Percentiles rank a stretch among this genome's conserved stretches.
phyloP scores from a whole-genome alignment of 2,329 filamentous ascomycete genomes.

The Truncatella angustata region DNA sequence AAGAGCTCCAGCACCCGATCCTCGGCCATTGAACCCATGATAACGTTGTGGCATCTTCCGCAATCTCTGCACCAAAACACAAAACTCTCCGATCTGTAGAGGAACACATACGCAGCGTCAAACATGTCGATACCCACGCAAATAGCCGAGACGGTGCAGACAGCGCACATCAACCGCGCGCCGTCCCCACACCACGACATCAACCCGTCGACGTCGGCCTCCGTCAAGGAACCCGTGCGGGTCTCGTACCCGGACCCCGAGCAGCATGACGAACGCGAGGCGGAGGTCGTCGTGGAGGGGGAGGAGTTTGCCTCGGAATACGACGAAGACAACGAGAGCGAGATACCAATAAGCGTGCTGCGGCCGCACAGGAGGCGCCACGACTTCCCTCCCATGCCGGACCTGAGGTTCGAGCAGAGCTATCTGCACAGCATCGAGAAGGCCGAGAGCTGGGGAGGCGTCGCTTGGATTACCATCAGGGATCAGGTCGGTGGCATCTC shows the following conservation, averaged over 20 bases:
- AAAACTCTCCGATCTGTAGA: too few relatives aligned
- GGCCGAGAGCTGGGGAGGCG: constrained; percentile 75
- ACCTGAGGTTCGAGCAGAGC: constrained; percentile 96
- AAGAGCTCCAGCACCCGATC: too few relatives aligned
- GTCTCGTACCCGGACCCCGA: constrained; percentile 19
- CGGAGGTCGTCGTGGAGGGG: constrained; percentile 34
- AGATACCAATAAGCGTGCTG: constrained; percentile 67
- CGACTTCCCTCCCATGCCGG: constrained; percentile 66
- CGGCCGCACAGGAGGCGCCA: constrained; percentile 41
- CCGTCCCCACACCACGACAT: constrained; percentile 74
- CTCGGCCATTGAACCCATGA: too few relatives aligned
- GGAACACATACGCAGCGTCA: not conserved
- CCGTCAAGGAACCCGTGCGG: constrained; percentile 61
- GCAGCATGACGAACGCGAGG: constrained; percentile 21
- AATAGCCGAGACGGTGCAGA: constrained; percentile 77
- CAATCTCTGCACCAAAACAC: too few relatives aligned
- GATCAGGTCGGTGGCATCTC: constrained; percentile 67
- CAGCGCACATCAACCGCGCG: constrained; percentile 70
- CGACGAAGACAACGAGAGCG: constrained; percentile 54
- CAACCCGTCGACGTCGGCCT: constrained; percentile 76
- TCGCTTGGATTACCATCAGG: constrained; percentile 79
- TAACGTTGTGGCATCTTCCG: too few relatives aligned
- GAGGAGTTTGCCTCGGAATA: constrained; percentile 40
- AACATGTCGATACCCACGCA: constrained; percentile 49
- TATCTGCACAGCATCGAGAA: constrained; percentile 86